These are phyloP conservation scores for Pycnococcus provasolii DNA, from an alignment of 139 green algal species.

Conservation along the genomic window DNA sequence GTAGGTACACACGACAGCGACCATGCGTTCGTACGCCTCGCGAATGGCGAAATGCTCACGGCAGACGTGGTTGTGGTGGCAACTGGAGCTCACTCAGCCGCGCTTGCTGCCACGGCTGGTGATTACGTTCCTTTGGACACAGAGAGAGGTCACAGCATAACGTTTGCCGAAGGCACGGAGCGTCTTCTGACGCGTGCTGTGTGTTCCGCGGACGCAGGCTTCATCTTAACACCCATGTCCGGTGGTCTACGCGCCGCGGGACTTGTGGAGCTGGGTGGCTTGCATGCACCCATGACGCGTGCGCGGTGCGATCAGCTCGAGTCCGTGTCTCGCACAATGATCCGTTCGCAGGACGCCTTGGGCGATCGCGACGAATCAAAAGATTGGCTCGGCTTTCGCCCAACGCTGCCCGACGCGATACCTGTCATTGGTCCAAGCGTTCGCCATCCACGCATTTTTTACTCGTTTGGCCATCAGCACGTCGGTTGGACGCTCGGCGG, in stretches of 20 bases:
- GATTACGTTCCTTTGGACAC: constrained; percentile 18
- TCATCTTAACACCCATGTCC: constrained; percentile 20
- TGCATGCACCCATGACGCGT: not conserved
- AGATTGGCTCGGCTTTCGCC: constrained; percentile 23
- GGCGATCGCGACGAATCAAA: not conserved
- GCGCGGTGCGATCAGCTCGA: constrained; percentile 17
- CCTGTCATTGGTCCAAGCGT: constrained; percentile 6
- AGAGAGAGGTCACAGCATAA: constrained; percentile 17
- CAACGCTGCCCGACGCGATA: constrained; percentile 18
- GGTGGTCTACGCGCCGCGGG: constrained; percentile 12
- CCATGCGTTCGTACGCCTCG: too few species aligned
- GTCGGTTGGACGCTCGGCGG: constrained; percentile 20
- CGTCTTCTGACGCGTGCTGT: constrained; percentile 8
- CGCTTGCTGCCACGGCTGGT: not conserved
- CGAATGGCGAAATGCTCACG: too few species aligned
- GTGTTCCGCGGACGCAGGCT: constrained; percentile 8
- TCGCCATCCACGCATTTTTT: not conserved
- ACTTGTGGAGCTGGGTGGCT: constrained; percentile 15
- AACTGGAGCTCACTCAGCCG: constrained; percentile 2
- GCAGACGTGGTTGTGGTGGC: constrained; percentile 8
- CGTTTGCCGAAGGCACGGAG: not conserved
- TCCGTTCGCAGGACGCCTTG: not conserved
- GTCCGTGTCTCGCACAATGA: not conserved
- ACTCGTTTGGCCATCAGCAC: constrained; percentile 26
- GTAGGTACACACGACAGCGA: too few species aligned